These are phyloP conservation scores for Capronia coronata DNA, from an alignment of 2,329 filamentous ascomycete genomes.

Conservation along the genomic window DNA sequence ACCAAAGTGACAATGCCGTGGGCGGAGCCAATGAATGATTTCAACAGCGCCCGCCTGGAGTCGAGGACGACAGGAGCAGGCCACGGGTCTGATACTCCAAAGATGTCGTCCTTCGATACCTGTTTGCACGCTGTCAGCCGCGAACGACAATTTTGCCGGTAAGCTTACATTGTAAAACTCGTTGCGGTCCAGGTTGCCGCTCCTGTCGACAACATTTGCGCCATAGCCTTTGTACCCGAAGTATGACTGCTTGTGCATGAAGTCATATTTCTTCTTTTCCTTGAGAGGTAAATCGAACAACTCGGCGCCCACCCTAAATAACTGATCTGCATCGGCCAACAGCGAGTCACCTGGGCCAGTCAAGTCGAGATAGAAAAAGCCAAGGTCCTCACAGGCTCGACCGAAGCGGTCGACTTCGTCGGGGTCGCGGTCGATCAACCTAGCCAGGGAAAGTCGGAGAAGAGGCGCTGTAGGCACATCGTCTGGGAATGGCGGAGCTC, in stretches of 20 bases:
- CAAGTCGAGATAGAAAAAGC: slow-evolving; percentile 54
- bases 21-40: slow-evolving; percentile 41
- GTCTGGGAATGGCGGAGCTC: slow-evolving; percentile 34
- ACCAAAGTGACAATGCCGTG: slow-evolving; percentile 44
- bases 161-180: slow-evolving; percentile 50
- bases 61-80: slow-evolving; percentile 41
- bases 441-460: slow-evolving; percentile 37
- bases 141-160: slow-evolving; percentile 3
- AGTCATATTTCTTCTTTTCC: slow-evolving; percentile 52
- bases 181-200: slow-evolving; percentile 47
- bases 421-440: slow-evolving; percentile 35
- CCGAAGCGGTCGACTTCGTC: slow-evolving; percentile 36
- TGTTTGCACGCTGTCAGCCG: slow-evolving; percentile 17
- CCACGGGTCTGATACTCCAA: slow-evolving; percentile 36
- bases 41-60: slow-evolving; percentile 34
- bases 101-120: slow-evolving; percentile 50
- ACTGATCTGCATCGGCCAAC: slow-evolving; percentile 39
- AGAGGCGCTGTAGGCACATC: slow-evolving; percentile 41
- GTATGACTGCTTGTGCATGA: slow-evolving; percentile 45
- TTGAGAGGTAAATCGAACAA: slow-evolving; percentile 46
- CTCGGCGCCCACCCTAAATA: slow-evolving; percentile 43
- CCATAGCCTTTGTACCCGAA: slow-evolving; percentile 50
- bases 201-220: slow-evolving; percentile 41
- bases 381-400: slow-evolving; percentile 43
- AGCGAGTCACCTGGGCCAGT: slow-evolving; percentile 37